A percentile compares a stretch with the other conserved stretches of the same genome.
Evolutionary conservation across 163 green algal genomes (phyloP).

Genomic region (Scenedesmus sp.): DNA sequence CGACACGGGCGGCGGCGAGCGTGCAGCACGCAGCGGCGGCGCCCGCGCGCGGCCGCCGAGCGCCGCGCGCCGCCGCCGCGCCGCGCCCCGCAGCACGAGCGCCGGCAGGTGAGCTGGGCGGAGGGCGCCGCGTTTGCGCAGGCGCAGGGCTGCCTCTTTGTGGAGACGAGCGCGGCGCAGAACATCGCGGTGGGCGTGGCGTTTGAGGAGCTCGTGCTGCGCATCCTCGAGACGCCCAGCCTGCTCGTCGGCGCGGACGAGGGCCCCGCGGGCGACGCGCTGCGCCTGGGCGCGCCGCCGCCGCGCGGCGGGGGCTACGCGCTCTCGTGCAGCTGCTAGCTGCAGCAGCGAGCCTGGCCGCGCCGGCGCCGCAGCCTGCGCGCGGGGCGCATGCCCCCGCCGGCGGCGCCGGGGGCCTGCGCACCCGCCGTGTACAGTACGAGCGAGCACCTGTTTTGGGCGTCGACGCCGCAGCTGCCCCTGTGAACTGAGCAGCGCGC

Average conservation of each 20-base stretch:
- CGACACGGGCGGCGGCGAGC: no score
- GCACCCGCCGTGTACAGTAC: no score
- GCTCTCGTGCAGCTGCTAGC: conserved; percentile 27
- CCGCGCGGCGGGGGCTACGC: not conserved
- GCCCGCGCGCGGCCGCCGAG: not conserved
- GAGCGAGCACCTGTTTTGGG: no score
- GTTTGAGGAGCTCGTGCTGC: conserved; percentile 94
- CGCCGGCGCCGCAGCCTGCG: no score
- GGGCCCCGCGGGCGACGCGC: not conserved
- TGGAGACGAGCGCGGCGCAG: conserved; percentile 94
- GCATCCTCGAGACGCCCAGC: conserved; percentile 87
- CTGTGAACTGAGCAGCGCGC: no score
- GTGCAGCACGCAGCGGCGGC: no score
- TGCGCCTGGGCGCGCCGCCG: not conserved
- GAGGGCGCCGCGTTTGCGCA: conserved; percentile 88
- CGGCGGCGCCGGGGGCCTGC: no score
- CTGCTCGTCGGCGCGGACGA: conserved; percentile 59
- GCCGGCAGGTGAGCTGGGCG: conserved; percentile 65
- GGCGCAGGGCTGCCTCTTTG: conserved; percentile 90
- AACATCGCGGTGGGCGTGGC: conserved; percentile 78
- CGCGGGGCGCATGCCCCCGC: no score
- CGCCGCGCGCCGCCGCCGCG: no score
- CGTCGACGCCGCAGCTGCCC: no score
- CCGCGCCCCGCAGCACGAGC: conserved; percentile 6
- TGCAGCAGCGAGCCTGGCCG: no score